phyloP scores from a whole-genome alignment of 2,329 filamentous ascomycete genomes.

The Cordyceps tenuipes region DNA sequence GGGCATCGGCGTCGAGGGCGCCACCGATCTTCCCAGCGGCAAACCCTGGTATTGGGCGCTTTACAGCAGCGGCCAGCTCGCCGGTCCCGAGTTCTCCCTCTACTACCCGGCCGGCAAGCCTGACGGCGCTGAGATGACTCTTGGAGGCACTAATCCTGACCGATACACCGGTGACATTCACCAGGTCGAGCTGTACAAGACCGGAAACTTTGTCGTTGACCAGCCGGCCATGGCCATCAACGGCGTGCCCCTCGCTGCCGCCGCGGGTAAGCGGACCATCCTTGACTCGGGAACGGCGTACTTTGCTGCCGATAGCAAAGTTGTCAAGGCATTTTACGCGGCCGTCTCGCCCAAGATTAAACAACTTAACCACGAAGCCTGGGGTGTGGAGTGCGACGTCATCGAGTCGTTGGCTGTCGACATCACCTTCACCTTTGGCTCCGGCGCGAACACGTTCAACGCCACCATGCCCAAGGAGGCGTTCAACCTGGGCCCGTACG shows the following conservation, averaged over 20 bases:
- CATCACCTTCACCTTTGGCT: slow-evolving; percentile 24
- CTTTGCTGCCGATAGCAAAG: slow-evolving; percentile 23
- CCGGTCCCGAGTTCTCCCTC: slow-evolving; percentile 21
- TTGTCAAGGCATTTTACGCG: slow-evolving; percentile 22
- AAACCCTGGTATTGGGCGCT: slow-evolving; percentile 23
- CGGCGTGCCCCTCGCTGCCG: slow-evolving; percentile 14
- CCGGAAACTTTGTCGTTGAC: slow-evolving; percentile 12
- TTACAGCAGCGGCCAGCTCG: slow-evolving; percentile 18
- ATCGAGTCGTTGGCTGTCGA: slow-evolving; percentile 21
- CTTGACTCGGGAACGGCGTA: slow-evolving; percentile 26
- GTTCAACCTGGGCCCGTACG: slow-evolving; percentile 27
- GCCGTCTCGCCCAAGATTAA: slow-evolving; percentile 23
- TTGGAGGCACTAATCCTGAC: slow-evolving; percentile 24
- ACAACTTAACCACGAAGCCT: slow-evolving; percentile 24
- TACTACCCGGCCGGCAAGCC: slow-evolving; percentile 18
- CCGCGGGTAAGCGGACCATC: slow-evolving; percentile 16
- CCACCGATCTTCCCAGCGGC: slow-evolving; percentile 12
- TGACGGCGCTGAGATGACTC: slow-evolving; percentile 21
- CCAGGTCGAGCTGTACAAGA: slow-evolving; percentile 18
- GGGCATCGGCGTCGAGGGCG: slow-evolving; percentile 19
- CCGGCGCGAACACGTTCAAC: slow-evolving; percentile 16
- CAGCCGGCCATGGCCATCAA: slow-evolving; percentile 19
- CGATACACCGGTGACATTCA: slow-evolving; percentile 22
- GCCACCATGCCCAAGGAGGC: slow-evolving; percentile 21
- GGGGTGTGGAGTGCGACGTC: slow-evolving; percentile 25